Conservation (phyloP, 768 basidiomycete species). For the Suillus cothurnatus region DNA sequence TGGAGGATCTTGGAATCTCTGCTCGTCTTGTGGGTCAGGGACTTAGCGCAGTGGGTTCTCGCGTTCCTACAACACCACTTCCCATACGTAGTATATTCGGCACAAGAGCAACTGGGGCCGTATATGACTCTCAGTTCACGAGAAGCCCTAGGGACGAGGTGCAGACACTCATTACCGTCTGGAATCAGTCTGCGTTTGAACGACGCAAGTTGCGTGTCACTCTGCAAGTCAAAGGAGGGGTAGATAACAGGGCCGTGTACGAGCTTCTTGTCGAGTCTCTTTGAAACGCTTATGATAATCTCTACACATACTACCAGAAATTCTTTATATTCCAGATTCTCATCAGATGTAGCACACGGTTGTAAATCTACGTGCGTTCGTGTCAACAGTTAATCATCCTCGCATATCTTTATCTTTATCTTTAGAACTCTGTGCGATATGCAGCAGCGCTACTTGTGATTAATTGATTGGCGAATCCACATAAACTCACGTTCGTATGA, state of each 20-base stretch:
- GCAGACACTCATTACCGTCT: constrained; percentile 27
- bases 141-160: constrained; percentile 24
- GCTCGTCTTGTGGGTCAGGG: constrained; percentile 29
- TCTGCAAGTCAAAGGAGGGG: constrained; percentile 16
- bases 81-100: constrained; percentile 20
- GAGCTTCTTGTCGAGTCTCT: constrained; percentile 31
- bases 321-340: neutral
- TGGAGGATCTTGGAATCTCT: constrained; percentile 29
- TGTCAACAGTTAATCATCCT: neutral
- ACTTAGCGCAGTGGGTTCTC: constrained; percentile 25
- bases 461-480: no score
- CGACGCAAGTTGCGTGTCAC: constrained; percentile 29
- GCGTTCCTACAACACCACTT: constrained; percentile 19
- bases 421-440: neutral
- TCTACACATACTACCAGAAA: neutral
- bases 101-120: constrained; percentile 13
- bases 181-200: constrained; percentile 36
- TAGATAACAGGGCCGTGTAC: constrained; percentile 11
- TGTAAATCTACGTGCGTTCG: neutral
- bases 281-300: constrained; percentile 9
- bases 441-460: neutral
- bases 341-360: neutral
- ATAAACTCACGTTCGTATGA: neutral
- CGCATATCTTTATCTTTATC: neutral
- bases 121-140: constrained; percentile 24